A percentile compares a stretch with the other conserved stretches of the same genome.
phyloP scores from a whole-genome alignment of 441 rosid genomes.

The Gossypium lobatum region DNA sequence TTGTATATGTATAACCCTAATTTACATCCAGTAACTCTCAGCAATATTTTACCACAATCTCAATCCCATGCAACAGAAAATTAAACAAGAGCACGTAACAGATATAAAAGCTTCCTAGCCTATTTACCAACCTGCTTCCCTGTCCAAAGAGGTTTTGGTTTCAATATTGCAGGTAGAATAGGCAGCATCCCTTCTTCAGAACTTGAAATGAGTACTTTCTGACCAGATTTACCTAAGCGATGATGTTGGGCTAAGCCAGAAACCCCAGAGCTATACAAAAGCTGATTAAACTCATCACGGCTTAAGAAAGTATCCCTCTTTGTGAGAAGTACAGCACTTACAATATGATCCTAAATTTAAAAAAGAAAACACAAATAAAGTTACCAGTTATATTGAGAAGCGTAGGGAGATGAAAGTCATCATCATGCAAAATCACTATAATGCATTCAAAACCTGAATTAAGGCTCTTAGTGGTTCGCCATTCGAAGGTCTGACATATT shows the following conservation, averaged over 20 bases:
- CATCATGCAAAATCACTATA: not conserved
- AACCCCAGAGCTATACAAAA: slow-evolving; percentile 81
- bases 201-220: slow-evolving; percentile 51
- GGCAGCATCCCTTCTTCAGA: slow-evolving; percentile 46
- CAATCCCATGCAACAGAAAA: not conserved
- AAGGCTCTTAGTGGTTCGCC: slow-evolving; percentile 90
- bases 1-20: slow-evolving; percentile 7
- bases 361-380: slow-evolving; percentile 3
- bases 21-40: not conserved
- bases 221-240: slow-evolving; percentile 51
- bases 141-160: slow-evolving; percentile 93
- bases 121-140: slow-evolving; percentile 82
- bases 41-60: not conserved
- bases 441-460: slow-evolving; percentile 66
- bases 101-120: slow-evolving; percentile 3
- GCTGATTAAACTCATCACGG: slow-evolving; percentile 66
- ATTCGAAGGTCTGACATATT: slow-evolving; percentile 90
- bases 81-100: not conserved
- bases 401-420: slow-evolving; percentile 2
- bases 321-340: slow-evolving; percentile 86
- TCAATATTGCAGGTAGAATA: slow-evolving; percentile 66
- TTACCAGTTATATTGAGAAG: slow-evolving; percentile 13
- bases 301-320: slow-evolving; percentile 87
- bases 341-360: slow-evolving; percentile 79
- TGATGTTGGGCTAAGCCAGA: slow-evolving; percentile 40